Conservation (phyloP, 2,329 filamentous ascomycete species). For the Stagonosporopsis rhizophila region DNA sequence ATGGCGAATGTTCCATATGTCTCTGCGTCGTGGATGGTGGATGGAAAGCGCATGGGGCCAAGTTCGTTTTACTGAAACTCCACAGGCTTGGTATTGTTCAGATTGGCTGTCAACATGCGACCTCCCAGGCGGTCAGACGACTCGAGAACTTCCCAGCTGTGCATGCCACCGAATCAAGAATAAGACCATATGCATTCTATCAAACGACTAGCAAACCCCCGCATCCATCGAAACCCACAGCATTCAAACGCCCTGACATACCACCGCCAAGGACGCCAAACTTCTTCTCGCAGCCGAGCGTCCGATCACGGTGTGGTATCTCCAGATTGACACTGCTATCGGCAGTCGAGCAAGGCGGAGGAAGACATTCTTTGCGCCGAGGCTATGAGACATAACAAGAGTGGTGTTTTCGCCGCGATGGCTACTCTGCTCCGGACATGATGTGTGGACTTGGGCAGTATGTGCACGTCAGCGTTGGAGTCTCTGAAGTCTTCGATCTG, state of each 20-base stretch:
- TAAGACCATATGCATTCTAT: not conserved
- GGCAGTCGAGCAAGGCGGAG: constrained; percentile 10
- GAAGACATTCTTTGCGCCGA: constrained; percentile 6
- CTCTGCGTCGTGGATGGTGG: constrained; percentile 53
- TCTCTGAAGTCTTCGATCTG: not conserved
- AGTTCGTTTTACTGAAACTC: constrained; percentile 70
- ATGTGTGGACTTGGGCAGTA: not conserved
- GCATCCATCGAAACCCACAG: not conserved
- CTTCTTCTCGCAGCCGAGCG: constrained; percentile 46
- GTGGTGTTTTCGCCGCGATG: constrained; percentile 5
- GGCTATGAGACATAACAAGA: constrained; percentile 7
- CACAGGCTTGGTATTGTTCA: constrained; percentile 61
- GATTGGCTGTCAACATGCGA: constrained; percentile 66
- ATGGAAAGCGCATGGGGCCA: constrained; percentile 69
- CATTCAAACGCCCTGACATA: constrained; percentile 67
- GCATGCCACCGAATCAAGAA: constrained; percentile 57
- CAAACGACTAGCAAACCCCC: not conserved
- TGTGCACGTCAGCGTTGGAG: not conserved
- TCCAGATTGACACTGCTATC: not conserved
- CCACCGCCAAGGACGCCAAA: constrained; percentile 69
- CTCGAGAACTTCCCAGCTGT: constrained; percentile 68
- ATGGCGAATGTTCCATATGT: constrained; percentile 62
- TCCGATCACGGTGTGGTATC: not conserved
- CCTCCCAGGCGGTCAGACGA: constrained; percentile 66
- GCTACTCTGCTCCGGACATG: not conserved